phyloP scores from a whole-genome alignment of 2,329 filamentous ascomycete species.

The Gremmenia infestans region DNA sequence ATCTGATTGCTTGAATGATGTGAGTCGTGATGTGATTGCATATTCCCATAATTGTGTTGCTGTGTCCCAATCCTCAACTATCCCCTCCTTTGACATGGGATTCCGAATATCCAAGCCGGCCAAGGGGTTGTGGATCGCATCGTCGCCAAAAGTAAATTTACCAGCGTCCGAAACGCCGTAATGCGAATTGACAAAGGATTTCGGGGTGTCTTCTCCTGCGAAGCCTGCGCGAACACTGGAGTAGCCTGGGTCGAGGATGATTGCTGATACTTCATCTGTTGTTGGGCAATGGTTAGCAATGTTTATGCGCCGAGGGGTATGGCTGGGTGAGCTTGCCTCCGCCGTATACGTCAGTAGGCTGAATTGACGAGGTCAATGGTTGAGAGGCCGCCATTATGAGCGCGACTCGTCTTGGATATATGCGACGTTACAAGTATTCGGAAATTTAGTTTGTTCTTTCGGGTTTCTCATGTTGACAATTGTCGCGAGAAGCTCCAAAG shows the following conservation, averaged over 20 bases:
- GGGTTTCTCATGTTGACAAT: not conserved
- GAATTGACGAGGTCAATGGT: constrained; percentile 49
- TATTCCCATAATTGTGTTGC: constrained; percentile 90
- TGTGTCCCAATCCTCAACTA: constrained; percentile 95
- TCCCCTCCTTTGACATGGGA: constrained; percentile 82
- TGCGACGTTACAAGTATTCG: not conserved
- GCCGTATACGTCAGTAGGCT: constrained; percentile 59
- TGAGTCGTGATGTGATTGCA: constrained; percentile 82
- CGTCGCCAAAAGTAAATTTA: constrained; percentile 76
- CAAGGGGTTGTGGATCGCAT: constrained; percentile 74
- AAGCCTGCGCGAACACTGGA: constrained; percentile 90
- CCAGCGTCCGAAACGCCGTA: constrained; percentile 62
- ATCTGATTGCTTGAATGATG: constrained; percentile 65
- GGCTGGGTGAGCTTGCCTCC: constrained; percentile 44
- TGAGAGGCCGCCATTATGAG: constrained; percentile 46
- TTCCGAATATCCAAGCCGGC: constrained; percentile 79
- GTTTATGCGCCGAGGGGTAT: not conserved
- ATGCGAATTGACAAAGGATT: constrained; percentile 85
- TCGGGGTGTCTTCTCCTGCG: constrained; percentile 94
- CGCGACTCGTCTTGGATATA: not conserved
- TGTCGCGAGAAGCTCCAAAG: not conserved
- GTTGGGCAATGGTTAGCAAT: constrained; percentile 8
- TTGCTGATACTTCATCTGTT: constrained; percentile 91
- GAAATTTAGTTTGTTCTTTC: not conserved
- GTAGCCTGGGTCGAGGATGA: constrained; percentile 93